Evolutionary conservation across 768 basidiomycete genomes (phyloP).

Genomic region (Hygrocybe coccinea): DNA sequence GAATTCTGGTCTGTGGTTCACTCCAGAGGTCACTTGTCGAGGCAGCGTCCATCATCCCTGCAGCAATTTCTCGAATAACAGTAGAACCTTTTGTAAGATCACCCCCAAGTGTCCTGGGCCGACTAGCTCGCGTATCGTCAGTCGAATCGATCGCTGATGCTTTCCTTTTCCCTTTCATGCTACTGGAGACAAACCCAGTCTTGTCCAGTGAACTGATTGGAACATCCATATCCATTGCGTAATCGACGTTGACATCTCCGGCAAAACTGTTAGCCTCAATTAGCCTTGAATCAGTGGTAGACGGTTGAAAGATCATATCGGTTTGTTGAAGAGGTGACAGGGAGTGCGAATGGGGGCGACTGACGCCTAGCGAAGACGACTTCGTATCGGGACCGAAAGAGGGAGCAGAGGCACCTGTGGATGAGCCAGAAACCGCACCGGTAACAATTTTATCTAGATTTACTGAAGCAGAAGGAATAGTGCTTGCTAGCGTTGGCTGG

Average conservation of each 20-base stretch:
- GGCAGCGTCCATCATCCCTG: constrained; percentile 17
- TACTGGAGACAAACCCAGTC: constrained; percentile 32
- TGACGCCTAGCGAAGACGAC: neutral
- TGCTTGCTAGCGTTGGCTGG: constrained; percentile 21
- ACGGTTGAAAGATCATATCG: neutral
- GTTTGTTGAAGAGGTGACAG: too few relatives aligned
- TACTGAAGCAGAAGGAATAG: constrained; percentile 22
- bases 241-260: constrained; percentile 9
- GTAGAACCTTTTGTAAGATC: constrained; percentile 50
- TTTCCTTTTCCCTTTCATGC: constrained; percentile 49
- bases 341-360: neutral
- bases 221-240: constrained; percentile 44
- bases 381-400: neutral
- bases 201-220: constrained; percentile 52
- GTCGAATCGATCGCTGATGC: constrained; percentile 34
- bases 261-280: neutral
- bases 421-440: neutral
- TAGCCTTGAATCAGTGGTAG: neutral
- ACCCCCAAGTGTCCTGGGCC: constrained; percentile 62
- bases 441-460: constrained; percentile 4
- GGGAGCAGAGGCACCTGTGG: neutral
- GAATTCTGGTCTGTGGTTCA: constrained; percentile 24
- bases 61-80: constrained; percentile 51
- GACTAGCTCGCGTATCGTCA: constrained; percentile 35
- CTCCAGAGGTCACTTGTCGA: constrained; percentile 11